Conservation (phyloP, 371 early-diverging fungal genomes). For the Mortierella sp. region DNA sequence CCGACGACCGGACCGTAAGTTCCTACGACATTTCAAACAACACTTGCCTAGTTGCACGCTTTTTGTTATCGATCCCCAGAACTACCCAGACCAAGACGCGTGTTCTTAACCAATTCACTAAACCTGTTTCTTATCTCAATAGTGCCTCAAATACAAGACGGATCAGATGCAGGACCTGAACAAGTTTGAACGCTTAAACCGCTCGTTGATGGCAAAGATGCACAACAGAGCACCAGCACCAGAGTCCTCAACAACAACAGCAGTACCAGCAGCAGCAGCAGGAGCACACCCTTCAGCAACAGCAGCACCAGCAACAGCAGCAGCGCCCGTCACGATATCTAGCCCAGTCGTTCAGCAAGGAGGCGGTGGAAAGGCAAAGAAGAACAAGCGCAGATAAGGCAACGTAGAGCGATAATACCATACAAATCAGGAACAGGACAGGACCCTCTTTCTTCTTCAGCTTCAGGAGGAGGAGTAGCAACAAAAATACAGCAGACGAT, state of each 20-base stretch:
- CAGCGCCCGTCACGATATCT: conserved; percentile 39
- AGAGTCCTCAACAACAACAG: conserved; percentile 10
- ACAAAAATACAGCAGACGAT: not conserved
- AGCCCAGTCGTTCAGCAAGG: conserved; percentile 47
- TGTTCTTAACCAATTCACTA: too few relatives aligned
- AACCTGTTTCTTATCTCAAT: conserved; percentile 1
- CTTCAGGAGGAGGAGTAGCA: not conserved
- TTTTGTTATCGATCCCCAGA: not conserved
- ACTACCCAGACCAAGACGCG: not conserved
- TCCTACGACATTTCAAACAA: not conserved
- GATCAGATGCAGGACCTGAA: conserved; percentile 79
- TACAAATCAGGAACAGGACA: not conserved
- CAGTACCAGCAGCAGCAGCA: conserved; percentile 6
- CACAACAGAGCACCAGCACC: conserved; percentile 63
- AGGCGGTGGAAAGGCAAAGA: conserved; percentile 56
- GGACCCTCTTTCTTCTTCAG: not conserved
- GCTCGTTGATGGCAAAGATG: conserved; percentile 78
- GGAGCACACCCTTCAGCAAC: conserved; percentile 19
- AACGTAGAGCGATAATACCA: not conserved
- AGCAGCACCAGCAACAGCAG: conserved; percentile 21
- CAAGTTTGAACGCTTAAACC: conserved; percentile 79
- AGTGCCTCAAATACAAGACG: conserved; percentile 80
- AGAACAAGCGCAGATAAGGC: conserved; percentile 51
- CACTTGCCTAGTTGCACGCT: not conserved
- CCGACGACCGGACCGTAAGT: conserved; percentile 74